Conservation (phyloP, 2,329 filamentous ascomycete species). For the Fusarium begoniae region DNA sequence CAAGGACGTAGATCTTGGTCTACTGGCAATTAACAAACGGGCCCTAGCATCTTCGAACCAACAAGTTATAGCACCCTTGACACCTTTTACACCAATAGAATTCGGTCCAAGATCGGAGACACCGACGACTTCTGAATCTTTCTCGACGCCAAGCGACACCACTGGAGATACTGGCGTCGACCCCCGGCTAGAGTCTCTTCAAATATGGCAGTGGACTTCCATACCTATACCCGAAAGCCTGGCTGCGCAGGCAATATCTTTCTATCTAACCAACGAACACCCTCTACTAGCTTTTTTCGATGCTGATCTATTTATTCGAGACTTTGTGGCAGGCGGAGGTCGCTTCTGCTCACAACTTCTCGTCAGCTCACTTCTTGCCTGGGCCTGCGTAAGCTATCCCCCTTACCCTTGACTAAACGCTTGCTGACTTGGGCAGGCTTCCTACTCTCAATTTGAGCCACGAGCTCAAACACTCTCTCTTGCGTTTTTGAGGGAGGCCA, state of each 20-base stretch:
- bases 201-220: constrained; percentile 18
- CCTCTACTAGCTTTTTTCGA: constrained; percentile 16
- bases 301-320: not conserved
- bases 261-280: constrained; percentile 6
- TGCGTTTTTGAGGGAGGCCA: not conserved
- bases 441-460: constrained; percentile 16
- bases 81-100: not conserved
- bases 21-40: not conserved
- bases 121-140: not conserved
- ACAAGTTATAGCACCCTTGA: not conserved
- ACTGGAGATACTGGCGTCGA: not conserved
- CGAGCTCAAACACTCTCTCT: not conserved
- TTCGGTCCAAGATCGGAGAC: not conserved
- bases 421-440: not conserved
- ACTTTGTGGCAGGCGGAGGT: not conserved
- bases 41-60: not conserved
- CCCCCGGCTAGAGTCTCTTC: not conserved
- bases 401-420: fast-evolving
- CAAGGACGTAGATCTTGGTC: not conserved
- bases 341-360: constrained; percentile 16
- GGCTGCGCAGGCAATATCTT: constrained; percentile 4
- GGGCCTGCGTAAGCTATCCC: constrained; percentile 5
- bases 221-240: not conserved
- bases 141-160: not conserved
- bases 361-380: constrained; percentile 15